Evolutionary conservation across 106 monocot species (phyloP), one percentile per base, ranked within the genome.

Genomic region (Platanthera zijinensis): DNA sequence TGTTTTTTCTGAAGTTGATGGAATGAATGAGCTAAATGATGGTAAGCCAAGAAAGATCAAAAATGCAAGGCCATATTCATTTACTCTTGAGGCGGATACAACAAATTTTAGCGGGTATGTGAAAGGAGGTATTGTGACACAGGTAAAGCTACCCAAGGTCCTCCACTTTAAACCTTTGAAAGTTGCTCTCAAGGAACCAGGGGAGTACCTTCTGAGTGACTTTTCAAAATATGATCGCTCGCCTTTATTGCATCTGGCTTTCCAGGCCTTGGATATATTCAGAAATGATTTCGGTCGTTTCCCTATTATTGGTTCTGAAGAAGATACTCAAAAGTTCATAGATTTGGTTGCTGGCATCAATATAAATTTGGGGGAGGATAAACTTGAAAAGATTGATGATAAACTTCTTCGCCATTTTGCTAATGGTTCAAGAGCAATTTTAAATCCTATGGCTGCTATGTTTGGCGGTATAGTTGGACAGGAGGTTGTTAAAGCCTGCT

Each of bases 371-470:
- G 74, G 54, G 6, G 74, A 75, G 14, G 74, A 39, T 57, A 75
- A 75, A n/a, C 25, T 75, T 11, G 56, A 75, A 46, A 5, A 57
- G 54, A 75, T 75, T 57, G 74, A 75, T n/a, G 19, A 56, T 52
- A 53, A 75, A 28, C 32, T 75, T 25, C 56, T 75, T 53, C 74
- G n/a, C 10, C 56, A 75, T 39, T 75, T 75, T 57, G 56, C 74
- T 10, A 75, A 56, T 57, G 74, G 74, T 56, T 56, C 74, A 12
- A 52, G 74, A 17, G 74, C 74, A 39, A 22, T 75, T 75, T 75
- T 75, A 46, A 75, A 75, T 57, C 74, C 74, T 45, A 57, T 75
- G 74, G 74, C 74, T 57, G 74, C 74, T 56, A 57, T 75, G 53
- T 75, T 75, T 57, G 74, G 74, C 45, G 74, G 74, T 6, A 75